Percentiles rank a stretch among this genome's conserved stretches.
Conservation (phyloP, 768 basidiomycete genomes). For the Suillus brevipes region DNA sequence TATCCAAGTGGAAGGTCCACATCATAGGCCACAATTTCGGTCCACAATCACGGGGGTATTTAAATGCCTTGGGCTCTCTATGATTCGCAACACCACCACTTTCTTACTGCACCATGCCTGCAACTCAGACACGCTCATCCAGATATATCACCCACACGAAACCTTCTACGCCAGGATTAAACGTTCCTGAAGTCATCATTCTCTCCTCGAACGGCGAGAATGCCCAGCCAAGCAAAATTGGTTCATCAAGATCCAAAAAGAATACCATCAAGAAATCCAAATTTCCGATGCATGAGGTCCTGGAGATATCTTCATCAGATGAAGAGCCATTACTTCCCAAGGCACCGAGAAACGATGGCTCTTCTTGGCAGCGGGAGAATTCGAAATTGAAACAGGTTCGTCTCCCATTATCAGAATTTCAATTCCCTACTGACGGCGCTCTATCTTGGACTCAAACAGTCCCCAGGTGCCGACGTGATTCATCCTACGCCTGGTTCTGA, state of each 20-base stretch:
- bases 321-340: constrained; percentile 28
- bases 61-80: neutral
- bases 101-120: constrained; percentile 19
- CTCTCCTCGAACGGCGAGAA: constrained; percentile 36
- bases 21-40: neutral
- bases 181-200: constrained; percentile 32
- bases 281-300: constrained; percentile 37
- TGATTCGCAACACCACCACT: neutral
- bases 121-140: constrained; percentile 25
- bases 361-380: constrained; percentile 40
- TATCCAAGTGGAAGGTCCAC: too few relatives aligned
- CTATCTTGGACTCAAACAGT: neutral
- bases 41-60: neutral
- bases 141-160: constrained; percentile 18
- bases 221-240: constrained; percentile 21
- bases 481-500: constrained; percentile 79
- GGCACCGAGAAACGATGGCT: constrained; percentile 13
- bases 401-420: neutral
- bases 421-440: neutral
- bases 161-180: too few relatives aligned
- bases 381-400: constrained; percentile 46
- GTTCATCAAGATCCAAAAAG: constrained; percentile 13
- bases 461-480: constrained; percentile 74
- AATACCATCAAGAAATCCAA: constrained; percentile 14
- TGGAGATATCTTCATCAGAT: constrained; percentile 63